Conservation (phyloP, 495 filamentous ascomycete genomes). For the Massariosphaeria phaeospora region DNA sequence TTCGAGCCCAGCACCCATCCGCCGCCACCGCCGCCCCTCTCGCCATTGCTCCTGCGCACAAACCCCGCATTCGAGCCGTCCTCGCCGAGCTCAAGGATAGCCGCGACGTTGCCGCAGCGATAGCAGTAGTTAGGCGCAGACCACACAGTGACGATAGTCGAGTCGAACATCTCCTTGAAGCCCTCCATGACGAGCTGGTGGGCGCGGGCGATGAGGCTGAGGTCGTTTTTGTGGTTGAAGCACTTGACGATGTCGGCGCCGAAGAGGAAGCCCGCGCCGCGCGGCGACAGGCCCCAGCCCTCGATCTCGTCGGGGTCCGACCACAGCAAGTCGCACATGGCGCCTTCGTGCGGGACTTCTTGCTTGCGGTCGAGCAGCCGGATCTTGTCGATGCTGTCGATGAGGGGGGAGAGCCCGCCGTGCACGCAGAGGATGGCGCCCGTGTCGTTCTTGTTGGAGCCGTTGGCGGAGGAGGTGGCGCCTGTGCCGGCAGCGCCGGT, state of each 20-base stretch:
- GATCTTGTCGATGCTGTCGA: conserved; percentile 95
- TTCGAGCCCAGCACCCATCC: conserved; percentile 30
- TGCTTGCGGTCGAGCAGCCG: conserved; percentile 92
- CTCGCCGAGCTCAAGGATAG: conserved; percentile 87
- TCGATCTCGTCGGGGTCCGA: conserved; percentile 98
- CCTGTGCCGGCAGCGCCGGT: conserved; percentile 74
- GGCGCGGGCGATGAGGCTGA: conserved; percentile 85
- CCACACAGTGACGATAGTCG: conserved; percentile 93
- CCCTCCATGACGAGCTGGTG: conserved; percentile 99
- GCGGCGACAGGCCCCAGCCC: conserved; percentile 91
- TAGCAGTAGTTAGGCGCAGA: conserved; percentile 98
- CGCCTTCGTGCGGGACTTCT: conserved; percentile 96
- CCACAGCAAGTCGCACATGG: conserved; percentile 98
- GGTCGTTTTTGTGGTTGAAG: conserved; percentile 90
- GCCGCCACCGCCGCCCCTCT: conserved; percentile 50
- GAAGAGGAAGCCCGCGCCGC: conserved; percentile 93
- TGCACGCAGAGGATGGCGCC: conserved; percentile 94
- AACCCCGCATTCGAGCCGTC: conserved; percentile 73
- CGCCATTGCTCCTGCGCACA: conserved; percentile 73
- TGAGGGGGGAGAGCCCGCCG: conserved; percentile 82
- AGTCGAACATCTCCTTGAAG: conserved; percentile 98
- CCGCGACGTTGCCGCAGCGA: conserved; percentile 93
- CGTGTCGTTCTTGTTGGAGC: conserved; percentile 54
- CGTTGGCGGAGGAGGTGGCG: conserved; percentile 62
- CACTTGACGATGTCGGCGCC: conserved; percentile 92